Conservation (phyloP, 2,329 filamentous ascomycete genomes). For the Pseudovirgaria hyperparasitica region DNA sequence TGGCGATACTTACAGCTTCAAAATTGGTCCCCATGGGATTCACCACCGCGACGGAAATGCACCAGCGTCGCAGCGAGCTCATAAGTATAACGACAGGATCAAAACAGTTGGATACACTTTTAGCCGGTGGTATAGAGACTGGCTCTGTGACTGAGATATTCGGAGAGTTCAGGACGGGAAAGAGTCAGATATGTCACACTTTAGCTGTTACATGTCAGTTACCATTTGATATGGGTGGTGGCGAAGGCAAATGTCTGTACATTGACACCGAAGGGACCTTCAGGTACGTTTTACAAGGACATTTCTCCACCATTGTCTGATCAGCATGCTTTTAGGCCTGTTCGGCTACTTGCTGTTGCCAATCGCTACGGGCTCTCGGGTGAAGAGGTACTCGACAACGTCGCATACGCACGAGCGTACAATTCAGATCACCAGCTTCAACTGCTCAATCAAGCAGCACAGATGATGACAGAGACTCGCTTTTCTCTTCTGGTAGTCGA, state of each 20-base stretch:
- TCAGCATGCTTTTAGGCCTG: constrained; percentile 44
- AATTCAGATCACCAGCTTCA: constrained; percentile 97
- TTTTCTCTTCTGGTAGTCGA: constrained; percentile 95
- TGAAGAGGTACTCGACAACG: constrained; percentile 95
- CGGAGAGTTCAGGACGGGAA: constrained; percentile 94
- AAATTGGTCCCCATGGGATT: constrained; percentile 98
- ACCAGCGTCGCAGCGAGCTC: constrained; percentile 86
- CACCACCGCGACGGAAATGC: constrained; percentile 98
- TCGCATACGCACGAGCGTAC: constrained; percentile 94
- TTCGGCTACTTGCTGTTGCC: constrained; percentile 80
- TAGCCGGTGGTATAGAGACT: constrained; percentile 91
- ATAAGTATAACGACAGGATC: constrained; percentile 98
- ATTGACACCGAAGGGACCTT: constrained; percentile 99
- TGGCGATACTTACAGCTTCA: constrained; percentile 46
- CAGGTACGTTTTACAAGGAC: constrained; percentile 18
- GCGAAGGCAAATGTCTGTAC: constrained; percentile 95
- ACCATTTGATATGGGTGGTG: constrained; percentile 97
- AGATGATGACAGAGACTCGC: constrained; percentile 99
- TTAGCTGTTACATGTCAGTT: constrained; percentile 96
- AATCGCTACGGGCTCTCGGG: constrained; percentile 90
- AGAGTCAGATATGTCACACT: constrained; percentile 97
- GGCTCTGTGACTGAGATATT: constrained; percentile 98
- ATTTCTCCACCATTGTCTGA: no score
- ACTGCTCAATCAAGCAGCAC: constrained; percentile 82
- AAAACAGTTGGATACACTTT: constrained; percentile 88